These are phyloP conservation scores for Venturia carpophila DNA, from an alignment of 2,329 filamentous ascomycete genomes.

Conservation along the genomic window DNA sequence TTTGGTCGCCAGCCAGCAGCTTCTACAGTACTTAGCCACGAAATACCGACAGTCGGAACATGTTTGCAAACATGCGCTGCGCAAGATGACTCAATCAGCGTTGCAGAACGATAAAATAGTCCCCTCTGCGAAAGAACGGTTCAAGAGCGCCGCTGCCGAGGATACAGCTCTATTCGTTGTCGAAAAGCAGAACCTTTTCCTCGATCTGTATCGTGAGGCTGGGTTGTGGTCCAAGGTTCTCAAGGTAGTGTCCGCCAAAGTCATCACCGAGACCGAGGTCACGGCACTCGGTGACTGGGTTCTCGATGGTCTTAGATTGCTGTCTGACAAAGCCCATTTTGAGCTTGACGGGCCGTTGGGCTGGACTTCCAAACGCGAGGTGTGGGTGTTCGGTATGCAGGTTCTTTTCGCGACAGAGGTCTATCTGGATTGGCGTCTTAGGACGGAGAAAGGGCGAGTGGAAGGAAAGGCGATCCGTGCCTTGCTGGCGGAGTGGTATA, in stretches of 20 bases:
- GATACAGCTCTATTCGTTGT: constrained; percentile 70
- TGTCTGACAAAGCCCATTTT: constrained; percentile 26
- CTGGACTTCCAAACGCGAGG: constrained; percentile 60
- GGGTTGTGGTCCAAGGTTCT: constrained; percentile 57
- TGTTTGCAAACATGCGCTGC: constrained; percentile 32
- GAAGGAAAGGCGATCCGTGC: constrained; percentile 24
- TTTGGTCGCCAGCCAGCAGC: constrained; percentile 39
- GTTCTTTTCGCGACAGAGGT: constrained; percentile 38
- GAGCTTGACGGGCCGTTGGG: constrained; percentile 64
- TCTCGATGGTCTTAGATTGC: constrained; percentile 42
- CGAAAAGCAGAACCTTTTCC: constrained; percentile 91
- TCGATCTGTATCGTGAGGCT: constrained; percentile 62
- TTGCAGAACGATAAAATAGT: neutral
- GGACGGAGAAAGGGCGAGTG: constrained; percentile 21
- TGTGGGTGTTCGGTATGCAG: constrained; percentile 53
- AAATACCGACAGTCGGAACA: constrained; percentile 29
- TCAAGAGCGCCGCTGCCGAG: constrained; percentile 21
- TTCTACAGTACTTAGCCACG: constrained; percentile 29
- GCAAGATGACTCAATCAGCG: constrained; percentile 21
- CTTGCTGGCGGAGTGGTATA: constrained; percentile 26
- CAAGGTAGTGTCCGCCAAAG: constrained; percentile 22
- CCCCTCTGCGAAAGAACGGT: neutral
- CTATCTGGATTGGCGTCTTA: constrained; percentile 27
- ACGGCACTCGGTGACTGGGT: constrained; percentile 40
- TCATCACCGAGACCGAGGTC: constrained; percentile 20